Conservation (phyloP, 805 yeast species). For the Metschnikowia arizonensis region DNA sequence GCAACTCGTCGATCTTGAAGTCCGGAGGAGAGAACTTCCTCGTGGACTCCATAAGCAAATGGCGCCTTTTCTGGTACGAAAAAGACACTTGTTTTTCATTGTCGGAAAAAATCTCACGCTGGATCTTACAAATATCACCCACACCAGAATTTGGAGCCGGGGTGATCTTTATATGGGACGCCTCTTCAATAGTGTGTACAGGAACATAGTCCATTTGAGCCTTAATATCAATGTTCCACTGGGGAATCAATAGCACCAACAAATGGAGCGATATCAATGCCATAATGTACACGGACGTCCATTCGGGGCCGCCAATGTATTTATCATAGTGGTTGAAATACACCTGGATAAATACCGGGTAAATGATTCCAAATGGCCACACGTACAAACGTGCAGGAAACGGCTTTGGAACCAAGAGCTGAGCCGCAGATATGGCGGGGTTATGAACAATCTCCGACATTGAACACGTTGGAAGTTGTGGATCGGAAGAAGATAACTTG, state of each 20-base stretch:
- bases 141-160: conserved; percentile 86
- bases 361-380: conserved; percentile 74
- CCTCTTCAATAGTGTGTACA: conserved; percentile 54
- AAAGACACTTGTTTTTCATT: conserved; percentile 67
- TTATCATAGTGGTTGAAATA: conserved; percentile 68
- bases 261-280: conserved; percentile 68
- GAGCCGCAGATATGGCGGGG: conserved; percentile 67
- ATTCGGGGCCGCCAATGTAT: conserved; percentile 84
- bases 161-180: conserved; percentile 66
- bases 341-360: conserved; percentile 67
- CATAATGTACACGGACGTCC: conserved; percentile 90
- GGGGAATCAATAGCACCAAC: conserved; percentile 83
- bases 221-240: conserved; percentile 77
- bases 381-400: conserved; percentile 65
- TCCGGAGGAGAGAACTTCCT: conserved; percentile 74
- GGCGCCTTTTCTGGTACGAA: conserved; percentile 88
- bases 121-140: conserved; percentile 69
- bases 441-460: conserved; percentile 57
- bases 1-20: conserved; percentile 61
- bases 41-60: conserved; percentile 56
- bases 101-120: conserved; percentile 49
- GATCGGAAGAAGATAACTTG: background rate
- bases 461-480: background rate
- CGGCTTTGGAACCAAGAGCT: conserved; percentile 68
- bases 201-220: conserved; percentile 62